Conservation (phyloP, 169 alveolate genomes). For the Cryptosporidium sp. region DNA sequence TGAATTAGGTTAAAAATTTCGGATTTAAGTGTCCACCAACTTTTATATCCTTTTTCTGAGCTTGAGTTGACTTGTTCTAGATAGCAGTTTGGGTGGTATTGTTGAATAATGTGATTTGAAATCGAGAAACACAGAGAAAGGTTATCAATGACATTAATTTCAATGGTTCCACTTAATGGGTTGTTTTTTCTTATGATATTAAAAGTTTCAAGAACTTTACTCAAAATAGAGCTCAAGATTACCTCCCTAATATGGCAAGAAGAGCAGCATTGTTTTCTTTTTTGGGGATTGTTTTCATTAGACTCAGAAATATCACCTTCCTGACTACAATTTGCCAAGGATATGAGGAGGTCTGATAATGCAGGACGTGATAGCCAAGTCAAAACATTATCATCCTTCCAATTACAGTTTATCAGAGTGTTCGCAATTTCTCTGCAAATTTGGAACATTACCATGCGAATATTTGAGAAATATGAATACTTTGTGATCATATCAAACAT, state of each 20-base stretch:
- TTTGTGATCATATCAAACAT: conserved; percentile 17
- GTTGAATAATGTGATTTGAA: not conserved
- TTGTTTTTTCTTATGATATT: not conserved
- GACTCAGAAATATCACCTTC: not conserved
- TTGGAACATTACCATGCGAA: conserved; percentile 29
- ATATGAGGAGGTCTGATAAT: conserved; percentile 25
- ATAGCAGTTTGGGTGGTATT: conserved; percentile 59
- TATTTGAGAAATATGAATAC: not conserved
- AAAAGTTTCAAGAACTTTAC: conserved; percentile 6
- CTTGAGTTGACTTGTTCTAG: conserved; percentile 7
- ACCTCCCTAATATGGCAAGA: conserved; percentile 11
- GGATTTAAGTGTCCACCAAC: conserved; percentile 48
- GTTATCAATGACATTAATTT: conserved; percentile 9
- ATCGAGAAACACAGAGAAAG: conserved; percentile 39
- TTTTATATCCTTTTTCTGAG: conserved; percentile 10
- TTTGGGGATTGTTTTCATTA: not conserved
- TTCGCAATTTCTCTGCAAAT: conserved; percentile 14
- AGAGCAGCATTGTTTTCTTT: conserved; percentile 16
- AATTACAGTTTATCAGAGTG: conserved; percentile 23
- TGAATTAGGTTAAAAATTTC: conserved; percentile 4
- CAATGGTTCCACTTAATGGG: not conserved
- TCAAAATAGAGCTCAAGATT: conserved; percentile 30
- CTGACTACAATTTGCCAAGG: not conserved
- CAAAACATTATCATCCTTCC: conserved; percentile 22
- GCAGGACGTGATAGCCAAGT: conserved; percentile 71